A percentile compares a stretch with the other conserved stretches of the same genome.
These are phyloP conservation scores for Ramalina intermedia DNA, from an alignment of 495 filamentous ascomycete genomes.

Conservation along the genomic window DNA sequence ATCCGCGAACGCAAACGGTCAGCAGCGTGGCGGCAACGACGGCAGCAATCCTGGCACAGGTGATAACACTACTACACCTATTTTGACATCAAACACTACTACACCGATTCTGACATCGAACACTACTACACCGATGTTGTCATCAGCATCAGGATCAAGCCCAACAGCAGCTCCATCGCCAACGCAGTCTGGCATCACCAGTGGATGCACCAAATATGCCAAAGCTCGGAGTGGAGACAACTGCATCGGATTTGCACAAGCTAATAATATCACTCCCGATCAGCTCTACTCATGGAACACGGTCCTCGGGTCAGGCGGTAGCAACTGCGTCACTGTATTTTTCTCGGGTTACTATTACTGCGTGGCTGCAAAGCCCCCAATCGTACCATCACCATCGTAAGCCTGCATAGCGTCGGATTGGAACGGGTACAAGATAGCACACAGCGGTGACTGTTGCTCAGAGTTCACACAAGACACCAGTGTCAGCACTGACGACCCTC, in stretches of 20 bases:
- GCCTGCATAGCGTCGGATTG: not conserved
- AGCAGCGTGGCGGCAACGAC: slow-evolving; percentile 2
- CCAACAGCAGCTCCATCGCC: slow-evolving; percentile 8
- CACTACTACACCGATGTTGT: too few relatives aligned
- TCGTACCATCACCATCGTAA: not conserved
- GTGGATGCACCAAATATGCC: slow-evolving; percentile 14
- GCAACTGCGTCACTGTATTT: not conserved
- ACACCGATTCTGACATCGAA: not conserved
- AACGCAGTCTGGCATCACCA: slow-evolving; percentile 7
- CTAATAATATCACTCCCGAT: slow-evolving; percentile 2
- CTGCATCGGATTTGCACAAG: slow-evolving; percentile 10
- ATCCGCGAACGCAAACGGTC: not conserved
- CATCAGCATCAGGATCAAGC: not conserved
- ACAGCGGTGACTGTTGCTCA: slow-evolving; percentile 3
- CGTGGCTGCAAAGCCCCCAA: slow-evolving; percentile 2
- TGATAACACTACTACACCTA: not conserved
- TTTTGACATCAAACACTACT: slow-evolving; percentile 3
- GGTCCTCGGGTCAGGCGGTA: not conserved
- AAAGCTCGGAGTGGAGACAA: slow-evolving; percentile 1
- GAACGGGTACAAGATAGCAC: not conserved
- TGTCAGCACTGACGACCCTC: slow-evolving; percentile 5
- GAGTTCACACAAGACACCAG: slow-evolving; percentile 6
- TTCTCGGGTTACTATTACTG: slow-evolving; percentile 5
- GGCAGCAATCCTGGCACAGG: not conserved
- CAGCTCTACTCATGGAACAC: slow-evolving; percentile 7